Percentiles rank a stretch among this genome's conserved stretches.
phyloP scores from a whole-genome alignment of 164 flowering plant species.

The Vitis labrusca region DNA sequence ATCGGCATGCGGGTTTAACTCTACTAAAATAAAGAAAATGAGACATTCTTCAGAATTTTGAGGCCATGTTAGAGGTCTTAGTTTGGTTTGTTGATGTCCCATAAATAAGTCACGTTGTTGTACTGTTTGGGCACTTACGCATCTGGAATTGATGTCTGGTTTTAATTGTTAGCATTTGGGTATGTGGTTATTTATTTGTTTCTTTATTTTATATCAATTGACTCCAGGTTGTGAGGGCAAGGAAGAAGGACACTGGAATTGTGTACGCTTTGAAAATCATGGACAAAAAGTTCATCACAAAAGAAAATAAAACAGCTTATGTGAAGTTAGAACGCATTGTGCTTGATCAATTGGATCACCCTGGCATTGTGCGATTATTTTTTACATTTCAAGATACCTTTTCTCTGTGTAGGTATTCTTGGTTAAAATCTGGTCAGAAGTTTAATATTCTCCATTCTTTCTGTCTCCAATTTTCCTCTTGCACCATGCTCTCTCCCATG shows the following conservation, averaged over 20 bases:
- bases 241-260: constrained; percentile 85
- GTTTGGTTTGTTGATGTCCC: too few species aligned
- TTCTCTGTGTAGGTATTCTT: constrained; percentile 80
- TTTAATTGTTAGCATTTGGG: neutral
- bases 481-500: neutral
- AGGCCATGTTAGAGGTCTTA: too few species aligned
- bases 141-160: neutral
- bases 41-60: too few species aligned
- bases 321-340: constrained; percentile 97
- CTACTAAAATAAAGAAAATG: too few species aligned
- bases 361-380: constrained; percentile 79
- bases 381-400: constrained; percentile 94
- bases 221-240: constrained; percentile 88
- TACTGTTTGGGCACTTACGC: neutral
- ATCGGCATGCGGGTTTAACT: too few species aligned
- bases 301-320: constrained; percentile 96
- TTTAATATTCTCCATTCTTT: constrained; percentile 1
- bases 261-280: constrained; percentile 98
- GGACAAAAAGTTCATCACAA: constrained; percentile 98
- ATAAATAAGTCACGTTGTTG: too few species aligned
- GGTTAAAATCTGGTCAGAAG: constrained; percentile 1
- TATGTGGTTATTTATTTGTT: neutral
- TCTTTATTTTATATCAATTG: neutral
- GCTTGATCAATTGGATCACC: constrained; percentile 96
- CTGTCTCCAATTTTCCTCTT: neutral